phyloP scores from a whole-genome alignment of 495 filamentous ascomycete species.

The Neurospora intermedia region DNA sequence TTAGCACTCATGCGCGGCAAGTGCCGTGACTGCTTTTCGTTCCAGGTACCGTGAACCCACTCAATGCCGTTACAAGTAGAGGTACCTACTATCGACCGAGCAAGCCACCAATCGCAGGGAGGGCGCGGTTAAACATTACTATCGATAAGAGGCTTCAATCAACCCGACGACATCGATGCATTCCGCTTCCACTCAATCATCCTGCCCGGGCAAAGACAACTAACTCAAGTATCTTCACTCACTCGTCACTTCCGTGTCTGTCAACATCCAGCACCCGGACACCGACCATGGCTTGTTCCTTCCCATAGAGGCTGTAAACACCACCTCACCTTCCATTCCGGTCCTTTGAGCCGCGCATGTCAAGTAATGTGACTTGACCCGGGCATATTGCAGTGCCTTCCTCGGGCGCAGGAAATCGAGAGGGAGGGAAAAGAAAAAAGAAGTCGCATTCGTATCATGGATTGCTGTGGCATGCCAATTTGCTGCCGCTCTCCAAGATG shows the following conservation, averaged over 20 bases:
- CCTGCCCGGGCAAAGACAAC: background rate
- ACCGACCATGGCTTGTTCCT: background rate
- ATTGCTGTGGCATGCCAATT: background rate
- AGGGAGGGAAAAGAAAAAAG: too few relatives aligned
- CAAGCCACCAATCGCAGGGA: background rate
- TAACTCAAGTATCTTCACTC: background rate
- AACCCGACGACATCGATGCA: background rate
- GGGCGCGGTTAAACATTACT: background rate
- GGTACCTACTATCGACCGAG: background rate
- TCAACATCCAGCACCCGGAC: background rate
- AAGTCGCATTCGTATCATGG: background rate
- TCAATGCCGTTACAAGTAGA: background rate
- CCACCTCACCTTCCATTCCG: background rate
- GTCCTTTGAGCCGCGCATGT: background rate
- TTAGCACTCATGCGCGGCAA: background rate
- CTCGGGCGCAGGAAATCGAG: background rate
- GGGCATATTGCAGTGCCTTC: background rate
- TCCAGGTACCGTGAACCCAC: too few relatives aligned
- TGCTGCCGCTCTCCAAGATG: background rate
- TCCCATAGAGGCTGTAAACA: background rate
- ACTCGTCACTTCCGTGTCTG: background rate
- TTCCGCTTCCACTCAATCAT: background rate
- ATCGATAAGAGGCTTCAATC: background rate
- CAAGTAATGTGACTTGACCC: background rate
- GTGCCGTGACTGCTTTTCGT: too few relatives aligned